A percentile compares a stretch with the other conserved stretches of the same genome.
Evolutionary conservation across 768 basidiomycete species (phyloP).

Genomic region (Tulasnella sp.): DNA sequence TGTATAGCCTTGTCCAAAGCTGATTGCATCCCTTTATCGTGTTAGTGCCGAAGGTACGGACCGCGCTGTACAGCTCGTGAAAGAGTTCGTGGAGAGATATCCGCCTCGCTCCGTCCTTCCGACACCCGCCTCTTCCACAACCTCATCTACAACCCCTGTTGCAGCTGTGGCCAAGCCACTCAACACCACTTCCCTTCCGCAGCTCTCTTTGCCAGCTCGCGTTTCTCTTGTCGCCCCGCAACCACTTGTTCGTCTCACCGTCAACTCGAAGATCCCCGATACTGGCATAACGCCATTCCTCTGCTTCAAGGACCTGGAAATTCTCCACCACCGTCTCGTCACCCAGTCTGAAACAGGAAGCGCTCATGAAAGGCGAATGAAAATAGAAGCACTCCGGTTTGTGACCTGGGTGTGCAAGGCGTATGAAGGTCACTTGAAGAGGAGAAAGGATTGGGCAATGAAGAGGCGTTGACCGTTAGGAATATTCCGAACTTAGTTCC

Average conservation of each 20-base stretch:
- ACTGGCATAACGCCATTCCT: conserved; percentile 77
- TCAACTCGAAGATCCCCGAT: conserved; percentile 59
- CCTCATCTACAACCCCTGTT: conserved; percentile 38
- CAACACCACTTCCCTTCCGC: background rate
- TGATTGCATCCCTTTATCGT: conserved; percentile 38
- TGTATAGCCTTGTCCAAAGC: conserved; percentile 43
- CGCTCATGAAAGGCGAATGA: background rate
- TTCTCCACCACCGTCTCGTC: conserved; percentile 71
- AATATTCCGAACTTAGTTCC: background rate
- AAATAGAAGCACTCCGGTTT: conserved; percentile 1
- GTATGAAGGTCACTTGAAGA: conserved; percentile 17
- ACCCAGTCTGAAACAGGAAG: conserved; percentile 16
- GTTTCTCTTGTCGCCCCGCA: conserved; percentile 49
- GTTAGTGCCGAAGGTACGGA: conserved; percentile 36
- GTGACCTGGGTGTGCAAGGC: conserved; percentile 24
- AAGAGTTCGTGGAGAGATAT: conserved; percentile 60
- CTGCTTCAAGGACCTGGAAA: conserved; percentile 70
- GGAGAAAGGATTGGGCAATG: conserved; percentile 11
- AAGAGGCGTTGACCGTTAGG: background rate
- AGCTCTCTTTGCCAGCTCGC: conserved; percentile 54
- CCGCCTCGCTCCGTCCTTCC: conserved; percentile 46
- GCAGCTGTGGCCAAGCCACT: conserved; percentile 40
- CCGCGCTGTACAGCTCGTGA: conserved; percentile 54
- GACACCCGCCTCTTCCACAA: background rate
- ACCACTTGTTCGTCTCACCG: conserved; percentile 69